phyloP scores from a whole-genome alignment of 2,329 filamentous ascomycete genomes.

The Pyricularia sp. region DNA sequence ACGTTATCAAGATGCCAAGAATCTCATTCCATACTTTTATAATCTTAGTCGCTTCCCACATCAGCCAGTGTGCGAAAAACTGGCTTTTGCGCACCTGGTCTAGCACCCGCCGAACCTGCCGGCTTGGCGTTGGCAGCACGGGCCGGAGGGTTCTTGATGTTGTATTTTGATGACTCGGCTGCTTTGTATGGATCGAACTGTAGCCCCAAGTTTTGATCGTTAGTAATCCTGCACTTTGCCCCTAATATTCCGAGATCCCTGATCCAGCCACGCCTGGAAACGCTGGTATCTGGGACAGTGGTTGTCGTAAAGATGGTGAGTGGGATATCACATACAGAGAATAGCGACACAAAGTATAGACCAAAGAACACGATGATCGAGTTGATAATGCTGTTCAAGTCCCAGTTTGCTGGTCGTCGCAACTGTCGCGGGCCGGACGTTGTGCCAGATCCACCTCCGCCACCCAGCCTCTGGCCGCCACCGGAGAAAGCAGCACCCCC shows the following conservation, averaged over 20 bases:
- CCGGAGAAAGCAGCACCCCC: slow-evolving; percentile 37
- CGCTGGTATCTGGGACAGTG: not conserved
- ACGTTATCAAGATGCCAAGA: not conserved
- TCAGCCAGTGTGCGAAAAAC: slow-evolving; percentile 42
- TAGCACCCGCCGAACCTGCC: slow-evolving; percentile 9
- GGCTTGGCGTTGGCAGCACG: slow-evolving; percentile 6
- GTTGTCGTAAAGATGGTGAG: not conserved
- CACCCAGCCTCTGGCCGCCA: slow-evolving; percentile 45
- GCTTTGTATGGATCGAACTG: slow-evolving; percentile 50
- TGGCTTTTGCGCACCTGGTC: slow-evolving; percentile 19
- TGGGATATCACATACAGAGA: slow-evolving; percentile 34
- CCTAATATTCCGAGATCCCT: not conserved
- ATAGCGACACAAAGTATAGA: slow-evolving; percentile 47
- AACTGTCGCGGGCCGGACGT: slow-evolving; percentile 9
- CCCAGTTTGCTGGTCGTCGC: slow-evolving; percentile 10
- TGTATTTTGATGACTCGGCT: slow-evolving; percentile 47
- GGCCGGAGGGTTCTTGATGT: slow-evolving; percentile 29
- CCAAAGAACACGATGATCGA: slow-evolving; percentile 42
- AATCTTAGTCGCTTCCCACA: slow-evolving; percentile 21
- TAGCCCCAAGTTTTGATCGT: not conserved
- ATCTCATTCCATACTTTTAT: not conserved
- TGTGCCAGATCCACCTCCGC: slow-evolving; percentile 13
- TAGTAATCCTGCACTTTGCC: not conserved
- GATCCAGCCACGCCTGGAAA: not conserved
- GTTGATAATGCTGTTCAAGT: slow-evolving; percentile 33